Percentiles rank a stretch among this genome's conserved stretches.
Evolutionary conservation across 768 basidiomycete species (phyloP).

Genomic region (Russula lepida): DNA sequence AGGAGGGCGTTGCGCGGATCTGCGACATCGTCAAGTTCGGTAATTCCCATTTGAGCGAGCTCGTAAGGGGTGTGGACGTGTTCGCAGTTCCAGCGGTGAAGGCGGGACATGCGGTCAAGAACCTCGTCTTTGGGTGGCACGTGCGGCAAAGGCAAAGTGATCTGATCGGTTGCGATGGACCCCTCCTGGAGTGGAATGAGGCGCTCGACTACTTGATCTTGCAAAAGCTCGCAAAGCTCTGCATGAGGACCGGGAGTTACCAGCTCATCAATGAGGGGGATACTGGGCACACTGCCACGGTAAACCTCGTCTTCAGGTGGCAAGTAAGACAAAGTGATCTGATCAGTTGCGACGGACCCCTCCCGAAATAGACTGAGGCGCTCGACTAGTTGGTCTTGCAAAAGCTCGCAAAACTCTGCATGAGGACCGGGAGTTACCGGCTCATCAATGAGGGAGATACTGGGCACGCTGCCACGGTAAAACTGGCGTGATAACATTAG

Average conservation of each 20-base stretch:
- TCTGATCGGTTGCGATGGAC: constrained; percentile 22
- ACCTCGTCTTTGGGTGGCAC: constrained; percentile 20
- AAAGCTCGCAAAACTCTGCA: constrained; percentile 43
- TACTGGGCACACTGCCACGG: constrained; percentile 44
- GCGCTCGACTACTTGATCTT: constrained; percentile 30
- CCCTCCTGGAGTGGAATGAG: constrained; percentile 24
- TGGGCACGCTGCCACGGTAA: constrained; percentile 54
- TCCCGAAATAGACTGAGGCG: constrained; percentile 27
- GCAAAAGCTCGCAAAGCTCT: constrained; percentile 43
- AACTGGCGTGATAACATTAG: constrained; percentile 41
- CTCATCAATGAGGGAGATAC: constrained; percentile 24
- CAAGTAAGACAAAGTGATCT: constrained; percentile 32
- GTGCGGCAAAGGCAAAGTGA: constrained; percentile 30
- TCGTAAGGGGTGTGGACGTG: constrained; percentile 36
- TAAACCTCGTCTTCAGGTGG: too few species aligned
- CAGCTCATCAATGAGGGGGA: constrained; percentile 24
- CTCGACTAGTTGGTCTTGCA: constrained; percentile 31
- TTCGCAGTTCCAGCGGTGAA: constrained; percentile 52
- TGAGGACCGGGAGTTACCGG: constrained; percentile 33
- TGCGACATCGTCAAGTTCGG: constrained; percentile 14
- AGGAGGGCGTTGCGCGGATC: constrained; percentile 52
- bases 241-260: constrained; percentile 35
- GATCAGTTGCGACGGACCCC: constrained; percentile 22
- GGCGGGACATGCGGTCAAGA: constrained; percentile 34
- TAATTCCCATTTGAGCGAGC: constrained; percentile 25